phyloP scores from a whole-genome alignment of 805 yeast species.

The Saccharomycopsis javanensis region DNA sequence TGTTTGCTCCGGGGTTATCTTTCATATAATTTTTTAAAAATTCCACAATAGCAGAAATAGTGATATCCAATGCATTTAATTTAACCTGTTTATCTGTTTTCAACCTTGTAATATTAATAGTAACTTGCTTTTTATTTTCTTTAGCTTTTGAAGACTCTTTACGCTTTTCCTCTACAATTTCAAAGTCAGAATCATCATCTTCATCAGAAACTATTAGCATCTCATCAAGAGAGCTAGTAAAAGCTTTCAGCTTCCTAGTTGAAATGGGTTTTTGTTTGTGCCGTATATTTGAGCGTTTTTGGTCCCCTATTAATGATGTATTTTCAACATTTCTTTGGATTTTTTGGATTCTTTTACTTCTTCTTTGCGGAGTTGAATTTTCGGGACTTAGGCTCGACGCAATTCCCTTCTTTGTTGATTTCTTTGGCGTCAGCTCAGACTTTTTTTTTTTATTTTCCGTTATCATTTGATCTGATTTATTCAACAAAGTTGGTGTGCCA shows the following conservation, averaged over 20 bases:
- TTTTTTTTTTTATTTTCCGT: no score
- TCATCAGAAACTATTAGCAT: neutral
- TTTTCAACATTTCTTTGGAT: neutral
- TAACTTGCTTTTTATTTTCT: neutral
- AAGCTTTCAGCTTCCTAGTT: no score
- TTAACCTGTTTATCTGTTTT: neutral
- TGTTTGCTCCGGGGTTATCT: neutral
- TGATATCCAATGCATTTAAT: conserved; percentile 13
- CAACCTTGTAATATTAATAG: neutral
- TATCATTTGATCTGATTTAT: no score
- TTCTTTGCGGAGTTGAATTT: neutral
- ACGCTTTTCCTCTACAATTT: neutral
- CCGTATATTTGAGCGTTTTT: neutral
- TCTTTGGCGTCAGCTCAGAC: neutral
- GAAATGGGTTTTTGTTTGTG: neutral
- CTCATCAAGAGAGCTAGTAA: neutral
- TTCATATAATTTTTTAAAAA: conserved; percentile 3
- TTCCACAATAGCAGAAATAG: conserved; percentile 8
- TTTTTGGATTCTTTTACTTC: neutral
- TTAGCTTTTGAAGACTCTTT: neutral
- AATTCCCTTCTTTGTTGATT: neutral
- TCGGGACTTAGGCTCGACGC: neutral
- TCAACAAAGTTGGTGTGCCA: no score
- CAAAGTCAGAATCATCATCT: neutral
- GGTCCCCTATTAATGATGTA: neutral